Conservation (phyloP, 106 monocot species). For the Dioscorea dumetorum region DNA sequence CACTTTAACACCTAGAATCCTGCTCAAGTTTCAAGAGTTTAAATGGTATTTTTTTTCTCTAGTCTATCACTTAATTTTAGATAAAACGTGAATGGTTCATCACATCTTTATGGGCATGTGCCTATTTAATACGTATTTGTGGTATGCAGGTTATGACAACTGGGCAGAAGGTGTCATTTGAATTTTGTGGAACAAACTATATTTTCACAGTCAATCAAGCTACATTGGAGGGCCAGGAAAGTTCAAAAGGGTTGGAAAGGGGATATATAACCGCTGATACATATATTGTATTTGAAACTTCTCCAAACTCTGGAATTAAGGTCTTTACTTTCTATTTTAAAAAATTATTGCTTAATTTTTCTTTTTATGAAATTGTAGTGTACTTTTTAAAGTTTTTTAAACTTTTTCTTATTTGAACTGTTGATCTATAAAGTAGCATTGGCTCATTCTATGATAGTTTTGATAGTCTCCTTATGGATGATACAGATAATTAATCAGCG, state of each 20-base stretch:
- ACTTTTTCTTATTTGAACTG: background rate
- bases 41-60: no score
- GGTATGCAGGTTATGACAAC: conserved; percentile 74
- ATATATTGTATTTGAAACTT: conserved; percentile 82
- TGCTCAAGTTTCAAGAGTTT: no score
- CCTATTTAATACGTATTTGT: background rate
- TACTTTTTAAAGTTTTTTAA: no score
- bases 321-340: conserved; percentile 17
- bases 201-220: conserved; percentile 83
- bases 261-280: conserved; percentile 77
- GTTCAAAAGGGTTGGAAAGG: conserved; percentile 45
- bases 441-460: background rate
- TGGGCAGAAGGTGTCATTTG: conserved; percentile 73
- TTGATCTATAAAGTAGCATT: background rate
- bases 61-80: no score
- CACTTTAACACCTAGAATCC: no score
- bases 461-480: conserved; percentile 1
- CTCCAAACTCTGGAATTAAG: conserved; percentile 91
- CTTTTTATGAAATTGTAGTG: no score
- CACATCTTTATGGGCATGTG: background rate
- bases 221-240: conserved; percentile 71
- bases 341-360: background rate
- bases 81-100: no score
- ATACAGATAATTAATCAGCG: conserved; percentile 78
- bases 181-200: conserved; percentile 82